Base-by-base conservation (phyloP, 2,329 filamentous ascomycete species). In the Fusarium equiseti region DNA sequence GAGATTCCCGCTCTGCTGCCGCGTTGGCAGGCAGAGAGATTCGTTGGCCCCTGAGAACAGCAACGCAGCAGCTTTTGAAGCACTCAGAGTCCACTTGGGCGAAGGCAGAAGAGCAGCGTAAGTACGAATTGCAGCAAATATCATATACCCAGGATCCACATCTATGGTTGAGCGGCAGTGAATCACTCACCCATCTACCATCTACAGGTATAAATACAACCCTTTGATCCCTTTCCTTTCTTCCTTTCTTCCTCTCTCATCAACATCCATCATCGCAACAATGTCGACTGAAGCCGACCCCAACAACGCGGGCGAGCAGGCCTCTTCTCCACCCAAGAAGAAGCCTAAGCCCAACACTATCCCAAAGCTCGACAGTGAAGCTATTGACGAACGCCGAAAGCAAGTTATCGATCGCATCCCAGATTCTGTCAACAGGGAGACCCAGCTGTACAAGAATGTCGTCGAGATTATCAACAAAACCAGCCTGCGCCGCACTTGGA, bases 1-100 rank as follows among this genome's bases (percentile, higher is more conserved):
- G 31, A 20, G 38, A 38, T 46, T 48, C 24, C 52, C 35, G 13
- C 50, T 12, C 44, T 53, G 32, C 43, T 66, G 48, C 64, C 24
- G 42, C 29, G 54, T 63, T 45, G 57, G 31, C 42, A 38, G 38
- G 49, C 45, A 8, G 11, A 20, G 44, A 22, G 32, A 40, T 46
- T 42, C 3, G 42, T 32, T 22, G n/a, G 38, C 58, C 42, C 48
- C 10, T 4, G 35, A 24, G 50, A 71, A 71, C 20, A 29, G 22
- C 63, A 63, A 40, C 29, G n/a, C 29, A 43, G 58, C 53, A 8
- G 58, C 22, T 18, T 12, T 16, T n/a, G 24, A 50, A 49, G 67
- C 31, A 31, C 20, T 3, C 3, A 15, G 16, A 38, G 45, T 27
- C 16, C 57, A 31, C 42, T 45, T n/a, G 29, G 29, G 48, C 57